phyloP scores from a whole-genome alignment of 2,329 filamentous ascomycete species.

The Aspergillus intermedius region DNA sequence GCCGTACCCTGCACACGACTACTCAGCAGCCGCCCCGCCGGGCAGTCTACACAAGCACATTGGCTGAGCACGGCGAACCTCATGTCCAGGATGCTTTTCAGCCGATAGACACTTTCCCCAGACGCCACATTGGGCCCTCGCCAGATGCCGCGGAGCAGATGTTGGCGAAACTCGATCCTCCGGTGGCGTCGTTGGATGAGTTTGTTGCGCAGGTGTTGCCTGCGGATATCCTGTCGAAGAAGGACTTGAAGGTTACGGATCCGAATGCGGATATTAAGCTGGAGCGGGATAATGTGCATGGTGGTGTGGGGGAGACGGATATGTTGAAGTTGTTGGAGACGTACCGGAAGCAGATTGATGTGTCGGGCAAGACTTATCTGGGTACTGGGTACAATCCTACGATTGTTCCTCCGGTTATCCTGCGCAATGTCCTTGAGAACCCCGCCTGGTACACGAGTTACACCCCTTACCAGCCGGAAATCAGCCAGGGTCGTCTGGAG shows the following conservation, averaged over 20 bases:
- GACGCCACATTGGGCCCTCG: conserved; percentile 81
- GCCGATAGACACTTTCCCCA: conserved; percentile 58
- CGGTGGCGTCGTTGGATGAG: conserved; percentile 65
- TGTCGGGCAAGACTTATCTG: conserved; percentile 61
- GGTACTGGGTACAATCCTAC: conserved; percentile 84
- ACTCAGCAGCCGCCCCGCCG: conserved; percentile 22
- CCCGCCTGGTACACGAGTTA: conserved; percentile 98
- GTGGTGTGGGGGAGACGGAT: conserved; percentile 42
- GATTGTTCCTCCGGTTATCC: conserved; percentile 81
- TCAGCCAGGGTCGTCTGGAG: conserved; percentile 89
- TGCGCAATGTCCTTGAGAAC: conserved; percentile 85
- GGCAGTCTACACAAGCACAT: conserved; percentile 77
- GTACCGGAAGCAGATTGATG: conserved; percentile 52
- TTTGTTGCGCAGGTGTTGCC: conserved; percentile 84
- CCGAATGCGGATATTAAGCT: conserved; percentile 39
- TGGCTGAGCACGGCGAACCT: conserved; percentile 67
- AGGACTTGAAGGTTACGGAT: conserved; percentile 53
- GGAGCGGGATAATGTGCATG: conserved; percentile 31
- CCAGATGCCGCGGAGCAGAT: conserved; percentile 64
- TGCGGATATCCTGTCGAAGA: conserved; percentile 64
- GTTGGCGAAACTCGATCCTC: conserved; percentile 72
- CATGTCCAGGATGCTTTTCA: conserved; percentile 37
- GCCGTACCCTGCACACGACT: conserved; percentile 23
- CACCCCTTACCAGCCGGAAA: conserved; percentile 94
- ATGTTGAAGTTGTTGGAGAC: conserved; percentile 36